These are phyloP conservation scores for Acacia pycnantha DNA, from an alignment of 331 rosid genomes.

Conservation along the genomic window DNA sequence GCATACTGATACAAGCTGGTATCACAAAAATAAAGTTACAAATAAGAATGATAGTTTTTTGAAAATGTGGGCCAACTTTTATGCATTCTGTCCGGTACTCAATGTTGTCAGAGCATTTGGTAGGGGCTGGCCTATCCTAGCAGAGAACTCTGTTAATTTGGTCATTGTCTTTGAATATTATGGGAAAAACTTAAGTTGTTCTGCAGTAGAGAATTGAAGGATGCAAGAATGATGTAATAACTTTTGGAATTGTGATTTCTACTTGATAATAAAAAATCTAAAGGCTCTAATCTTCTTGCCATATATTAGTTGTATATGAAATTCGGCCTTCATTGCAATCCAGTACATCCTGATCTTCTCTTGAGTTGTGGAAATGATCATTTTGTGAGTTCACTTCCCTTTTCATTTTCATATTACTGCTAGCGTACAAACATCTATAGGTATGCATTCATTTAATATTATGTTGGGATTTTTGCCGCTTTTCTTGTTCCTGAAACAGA, in stretches of 20 bases:
- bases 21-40: neutral
- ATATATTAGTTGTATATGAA: neutral
- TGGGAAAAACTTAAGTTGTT: slow-evolving; percentile 1
- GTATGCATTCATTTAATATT: neutral
- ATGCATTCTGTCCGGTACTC: neutral
- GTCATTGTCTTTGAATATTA: neutral
- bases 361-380: slow-evolving; percentile 95
- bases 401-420: neutral
- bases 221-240: neutral
- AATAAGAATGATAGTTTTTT: neutral
- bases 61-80: neutral
- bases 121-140: slow-evolving; percentile 2
- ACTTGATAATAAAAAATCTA: slow-evolving; percentile 8
- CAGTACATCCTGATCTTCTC: slow-evolving; percentile 86
- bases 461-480: neutral
- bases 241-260: neutral
- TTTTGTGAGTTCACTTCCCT: slow-evolving; percentile 61
- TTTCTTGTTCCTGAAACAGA: neutral
- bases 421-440: neutral
- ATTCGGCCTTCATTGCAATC: slow-evolving; percentile 87
- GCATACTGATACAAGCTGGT: neutral
- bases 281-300: neutral
- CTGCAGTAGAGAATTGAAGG: neutral
- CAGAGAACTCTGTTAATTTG: neutral
- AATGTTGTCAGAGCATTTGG: neutral